Percentiles rank a stretch among this genome's conserved stretches.
phyloP scores from a whole-genome alignment of 1,284 basidiomycete species.

The Mycena citricolor region DNA sequence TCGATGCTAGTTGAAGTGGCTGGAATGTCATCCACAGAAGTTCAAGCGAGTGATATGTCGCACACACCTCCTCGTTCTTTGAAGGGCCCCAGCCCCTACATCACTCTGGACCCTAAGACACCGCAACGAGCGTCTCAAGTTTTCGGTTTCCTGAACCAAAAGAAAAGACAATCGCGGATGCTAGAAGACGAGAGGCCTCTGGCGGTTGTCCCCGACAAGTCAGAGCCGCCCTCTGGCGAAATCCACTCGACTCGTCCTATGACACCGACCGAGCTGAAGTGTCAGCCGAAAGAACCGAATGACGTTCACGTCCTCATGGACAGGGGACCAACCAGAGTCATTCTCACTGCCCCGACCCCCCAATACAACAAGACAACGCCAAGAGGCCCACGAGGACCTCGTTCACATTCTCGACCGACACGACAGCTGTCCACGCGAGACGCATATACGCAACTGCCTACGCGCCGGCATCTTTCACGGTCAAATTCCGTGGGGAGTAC shows the following conservation, averaged over 20 bases:
- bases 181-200: conserved; percentile 41
- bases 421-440: conserved; percentile 8
- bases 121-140: conserved; percentile 67
- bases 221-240: conserved; percentile 36
- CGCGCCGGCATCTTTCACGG: conserved; percentile 14
- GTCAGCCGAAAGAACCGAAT: conserved; percentile 23
- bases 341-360: conserved; percentile 50
- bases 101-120: conserved; percentile 40
- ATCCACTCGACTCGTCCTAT: conserved; percentile 27
- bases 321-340: conserved; percentile 44
- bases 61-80: conserved; percentile 34
- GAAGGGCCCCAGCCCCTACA: conserved; percentile 31
- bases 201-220: conserved; percentile 37
- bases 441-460: conserved; percentile 10
- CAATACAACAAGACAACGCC: conserved; percentile 49
- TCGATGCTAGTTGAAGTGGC: conserved; percentile 42
- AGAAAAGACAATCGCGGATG: conserved; percentile 36
- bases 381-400: conserved; percentile 38
- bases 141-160: conserved; percentile 61
- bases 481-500: conserved; percentile 1
- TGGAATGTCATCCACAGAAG: conserved; percentile 68
- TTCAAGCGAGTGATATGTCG: conserved; percentile 57
- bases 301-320: conserved; percentile 41
- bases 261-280: conserved; percentile 12
- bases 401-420: conserved; percentile 26